Evolutionary conservation across 352 stramenopile genomes (phyloP).

Genomic region (Phytophthora litchii): DNA sequence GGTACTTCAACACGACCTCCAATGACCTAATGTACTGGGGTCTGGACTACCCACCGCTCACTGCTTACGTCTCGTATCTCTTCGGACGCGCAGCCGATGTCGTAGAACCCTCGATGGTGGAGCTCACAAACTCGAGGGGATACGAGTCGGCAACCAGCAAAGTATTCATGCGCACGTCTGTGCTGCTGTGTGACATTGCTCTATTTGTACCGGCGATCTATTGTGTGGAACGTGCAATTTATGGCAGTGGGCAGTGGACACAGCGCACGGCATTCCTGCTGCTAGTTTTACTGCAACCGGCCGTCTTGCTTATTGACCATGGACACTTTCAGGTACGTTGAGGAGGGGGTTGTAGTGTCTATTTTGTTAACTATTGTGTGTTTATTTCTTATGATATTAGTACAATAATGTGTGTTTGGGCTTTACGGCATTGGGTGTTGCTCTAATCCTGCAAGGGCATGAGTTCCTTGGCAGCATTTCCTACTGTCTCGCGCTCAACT

Average conservation of each 20-base stretch:
- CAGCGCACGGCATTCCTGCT: constrained; percentile 64
- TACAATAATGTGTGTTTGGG: constrained; percentile 99
- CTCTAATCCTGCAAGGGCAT: constrained; percentile 71
- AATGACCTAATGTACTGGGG: constrained; percentile 98
- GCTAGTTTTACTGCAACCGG: constrained; percentile 86
- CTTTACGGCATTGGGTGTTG: constrained; percentile 74
- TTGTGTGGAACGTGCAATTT: constrained; percentile 52
- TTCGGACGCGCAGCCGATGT: constrained; percentile 79
- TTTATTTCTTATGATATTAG: constrained; percentile 32
- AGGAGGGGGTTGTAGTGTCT: background rate
- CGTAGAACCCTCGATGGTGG: constrained; percentile 89
- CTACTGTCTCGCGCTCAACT: constrained; percentile 96
- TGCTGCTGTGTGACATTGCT: constrained; percentile 92
- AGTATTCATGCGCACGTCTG: constrained; percentile 92
- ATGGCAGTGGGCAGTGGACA: constrained; percentile 56
- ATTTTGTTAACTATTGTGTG: constrained; percentile 6
- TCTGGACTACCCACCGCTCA: constrained; percentile 98
- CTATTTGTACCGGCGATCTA: constrained; percentile 88
- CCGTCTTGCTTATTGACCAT: constrained; percentile 96
- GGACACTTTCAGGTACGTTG: constrained; percentile 96
- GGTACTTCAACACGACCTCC: constrained; percentile 92
- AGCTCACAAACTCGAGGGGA: constrained; percentile 74
- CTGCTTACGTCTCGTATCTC: constrained; percentile 89
- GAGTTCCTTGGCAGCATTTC: constrained; percentile 84
- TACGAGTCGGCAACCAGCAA: constrained; percentile 89